A percentile compares a stretch with the other conserved stretches of the same genome.
These are phyloP conservation scores for Uronychia binucleata DNA, from an alignment of 73 alveolate genomes.

Conservation along the genomic window DNA sequence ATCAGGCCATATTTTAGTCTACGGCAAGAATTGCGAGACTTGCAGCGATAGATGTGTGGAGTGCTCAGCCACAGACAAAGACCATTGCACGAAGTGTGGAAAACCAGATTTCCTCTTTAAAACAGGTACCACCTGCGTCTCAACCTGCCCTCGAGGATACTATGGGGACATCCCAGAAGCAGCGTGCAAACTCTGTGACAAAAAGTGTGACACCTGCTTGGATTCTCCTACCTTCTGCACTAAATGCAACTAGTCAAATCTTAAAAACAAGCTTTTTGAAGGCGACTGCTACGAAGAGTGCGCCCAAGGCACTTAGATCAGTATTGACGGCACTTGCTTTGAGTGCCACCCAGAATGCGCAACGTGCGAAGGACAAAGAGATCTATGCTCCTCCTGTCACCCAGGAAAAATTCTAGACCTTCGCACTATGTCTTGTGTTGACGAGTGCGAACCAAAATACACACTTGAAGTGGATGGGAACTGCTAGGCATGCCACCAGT, in stretches of 20 bases:
- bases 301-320: too few relatives aligned
- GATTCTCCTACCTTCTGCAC: conserved; percentile 36
- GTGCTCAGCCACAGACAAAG: conserved; percentile 20
- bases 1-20: too few relatives aligned
- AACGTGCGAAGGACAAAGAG: conserved; percentile 6
- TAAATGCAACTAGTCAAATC: conserved; percentile 23
- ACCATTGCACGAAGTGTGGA: conserved; percentile 33
- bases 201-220: conserved; percentile 35
- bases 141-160: conserved; percentile 38
- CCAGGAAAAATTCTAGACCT: conserved; percentile 2
- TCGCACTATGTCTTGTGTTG: too few relatives aligned
- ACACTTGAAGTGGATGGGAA: too few relatives aligned
- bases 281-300: too few relatives aligned
- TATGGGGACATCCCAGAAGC: conserved; percentile 16
- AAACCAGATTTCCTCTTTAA: conserved; percentile 22
- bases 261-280: too few relatives aligned
- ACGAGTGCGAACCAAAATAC: too few relatives aligned
- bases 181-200: conserved; percentile 25
- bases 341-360: conserved; percentile 20
- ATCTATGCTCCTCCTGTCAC: conserved; percentile 8
- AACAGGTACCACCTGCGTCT: conserved; percentile 27
- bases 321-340: background rate
- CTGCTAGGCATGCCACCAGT: conserved; percentile 20
- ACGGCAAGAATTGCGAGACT: too few relatives aligned
- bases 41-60: conserved; percentile 38